These are phyloP conservation scores for Marasmius oreades DNA, from an alignment of 1,284 basidiomycete species.

Conservation along the genomic window DNA sequence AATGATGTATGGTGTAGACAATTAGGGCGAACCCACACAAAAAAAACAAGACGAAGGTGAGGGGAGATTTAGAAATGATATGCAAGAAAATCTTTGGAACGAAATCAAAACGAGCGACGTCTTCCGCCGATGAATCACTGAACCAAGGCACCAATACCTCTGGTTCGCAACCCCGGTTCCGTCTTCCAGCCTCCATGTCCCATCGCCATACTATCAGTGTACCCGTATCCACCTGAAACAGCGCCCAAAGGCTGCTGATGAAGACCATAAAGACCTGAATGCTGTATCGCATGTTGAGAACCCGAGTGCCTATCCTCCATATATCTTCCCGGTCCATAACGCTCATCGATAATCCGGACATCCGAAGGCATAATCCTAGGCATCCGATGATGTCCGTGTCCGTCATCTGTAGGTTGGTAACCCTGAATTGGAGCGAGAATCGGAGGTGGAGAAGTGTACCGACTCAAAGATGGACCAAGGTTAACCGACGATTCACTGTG, in stretches of 20 bases:
- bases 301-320: neutral
- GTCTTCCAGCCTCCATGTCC: constrained; percentile 3
- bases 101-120: too few relatives aligned
- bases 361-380: neutral
- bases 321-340: constrained; percentile 3
- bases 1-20: too few relatives aligned
- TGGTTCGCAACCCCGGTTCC: neutral
- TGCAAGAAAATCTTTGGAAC: too few relatives aligned
- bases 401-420: constrained; percentile 30
- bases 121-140: neutral
- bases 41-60: too few relatives aligned
- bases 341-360: constrained; percentile 7
- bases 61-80: too few relatives aligned
- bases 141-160: constrained; percentile 4
- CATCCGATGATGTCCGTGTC: constrained; percentile 23
- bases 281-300: neutral
- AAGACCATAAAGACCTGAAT: neutral
- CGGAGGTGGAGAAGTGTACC: constrained; percentile 51
- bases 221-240: neutral
- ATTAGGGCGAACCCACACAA: too few relatives aligned
- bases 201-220: neutral
- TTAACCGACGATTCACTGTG: constrained; percentile 22
- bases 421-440: constrained; percentile 53
- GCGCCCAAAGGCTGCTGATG: neutral
- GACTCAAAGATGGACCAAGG: constrained; percentile 15